Evolutionary conservation across 108 stramenopile species (phyloP), one percentile per base, ranked within the genome.

Genomic region (Pseudonitzschia delicatissima): DNA sequence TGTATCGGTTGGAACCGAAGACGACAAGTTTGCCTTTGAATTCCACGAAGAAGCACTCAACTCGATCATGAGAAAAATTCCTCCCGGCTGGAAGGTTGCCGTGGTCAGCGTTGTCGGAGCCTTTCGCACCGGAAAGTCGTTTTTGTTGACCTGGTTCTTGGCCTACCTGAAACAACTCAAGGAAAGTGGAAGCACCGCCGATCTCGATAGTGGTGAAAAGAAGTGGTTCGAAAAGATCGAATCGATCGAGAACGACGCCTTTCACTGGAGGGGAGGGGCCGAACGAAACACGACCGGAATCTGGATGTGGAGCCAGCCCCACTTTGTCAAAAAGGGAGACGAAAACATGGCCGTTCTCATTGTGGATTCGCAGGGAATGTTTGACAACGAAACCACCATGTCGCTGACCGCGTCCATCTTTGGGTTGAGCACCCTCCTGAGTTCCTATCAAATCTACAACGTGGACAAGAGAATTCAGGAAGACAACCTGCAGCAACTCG

Each of bases 291-390:
- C 98, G 31, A 98, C 98, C 4, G 99, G 99, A 29, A 99, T 99
- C 67, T 98, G 98, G 97, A 94, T 98, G 90, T 99, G 99, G 99
- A 91, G 81, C 64, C 91, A 98, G 52, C 97, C 97, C 2, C 95
- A 96, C 72, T 79, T 96, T 66, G 67, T 88, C 25, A 53, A 69
- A 33, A 87, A 76, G 15, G 78, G 82, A 29, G 68, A 64, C 45
- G 93, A 96, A 55, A 67, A 77, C 33, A 67, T 97, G 12, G 97
- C 97, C 3, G 86, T 99, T 7, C 42, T 98, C 5, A 55, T 99
- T 57, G 94, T 99, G 47, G 99, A 99, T 82, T 98, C 99, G 13
- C 99, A 99, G 81, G 99, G 99, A 37, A 96, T 99, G 95, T 99
- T 99, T 75, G 99, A 99, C 77, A 92, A 97, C 73, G 96, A 98